Evolutionary conservation across 768 basidiomycete genomes (phyloP).

Genomic region (Kwoniella shandongensis): DNA sequence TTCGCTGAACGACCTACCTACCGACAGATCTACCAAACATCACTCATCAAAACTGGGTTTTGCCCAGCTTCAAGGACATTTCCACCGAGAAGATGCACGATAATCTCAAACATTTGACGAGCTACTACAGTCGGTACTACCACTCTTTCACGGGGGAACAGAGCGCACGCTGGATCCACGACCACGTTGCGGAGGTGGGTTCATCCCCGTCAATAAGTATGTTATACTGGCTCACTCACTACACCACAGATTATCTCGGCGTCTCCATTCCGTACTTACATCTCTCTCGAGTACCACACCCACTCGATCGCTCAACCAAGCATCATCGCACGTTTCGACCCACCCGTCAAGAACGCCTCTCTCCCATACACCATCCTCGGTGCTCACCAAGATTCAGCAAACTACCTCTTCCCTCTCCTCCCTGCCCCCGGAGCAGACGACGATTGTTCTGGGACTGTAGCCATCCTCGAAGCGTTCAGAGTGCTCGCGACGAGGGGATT

Average conservation of each 20-base stretch:
- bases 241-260: conserved; percentile 21
- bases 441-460: conserved; percentile 50
- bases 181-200: conserved; percentile 20
- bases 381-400: conserved; percentile 54
- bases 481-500: conserved; percentile 42
- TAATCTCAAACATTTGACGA: conserved; percentile 21
- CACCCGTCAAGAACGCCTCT: conserved; percentile 25
- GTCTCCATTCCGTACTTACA: conserved; percentile 26
- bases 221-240: not conserved
- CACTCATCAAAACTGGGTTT: conserved; percentile 25
- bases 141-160: conserved; percentile 20
- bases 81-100: conserved; percentile 22
- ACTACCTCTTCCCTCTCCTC: conserved; percentile 53
- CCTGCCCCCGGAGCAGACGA: conserved; percentile 55
- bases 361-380: conserved; percentile 45
- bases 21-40: conserved; percentile 25
- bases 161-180: conserved; percentile 30
- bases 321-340: conserved; percentile 51
- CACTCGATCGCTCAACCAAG: conserved; percentile 49
- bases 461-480: conserved; percentile 50
- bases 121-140: conserved; percentile 36
- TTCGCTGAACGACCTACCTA: not conserved
- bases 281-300: conserved; percentile 33
- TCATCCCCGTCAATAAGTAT: conserved; percentile 2
- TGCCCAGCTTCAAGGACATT: conserved; percentile 23